These are phyloP conservation scores for Sugiyamaella paludigena DNA, from an alignment of 1,139 yeast genomes.

Conservation along the genomic window DNA sequence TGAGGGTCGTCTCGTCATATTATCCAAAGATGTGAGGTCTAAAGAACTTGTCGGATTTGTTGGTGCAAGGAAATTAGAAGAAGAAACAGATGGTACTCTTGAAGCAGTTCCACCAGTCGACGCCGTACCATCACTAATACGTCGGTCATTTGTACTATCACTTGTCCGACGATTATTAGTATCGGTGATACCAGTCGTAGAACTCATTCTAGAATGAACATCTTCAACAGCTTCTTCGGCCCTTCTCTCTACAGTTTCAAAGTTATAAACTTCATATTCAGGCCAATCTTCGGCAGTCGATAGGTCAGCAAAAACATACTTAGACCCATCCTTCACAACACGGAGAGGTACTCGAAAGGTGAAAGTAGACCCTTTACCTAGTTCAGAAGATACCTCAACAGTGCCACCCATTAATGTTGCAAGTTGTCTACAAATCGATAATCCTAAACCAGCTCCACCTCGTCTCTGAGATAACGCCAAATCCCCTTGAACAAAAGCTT, in stretches of 20 bases:
- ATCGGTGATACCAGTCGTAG: slow-evolving; percentile 1
- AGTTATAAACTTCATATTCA: slow-evolving; percentile 20
- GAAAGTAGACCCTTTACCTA: slow-evolving; percentile 81
- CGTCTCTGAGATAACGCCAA: slow-evolving; percentile 81
- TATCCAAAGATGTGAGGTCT: too few species aligned
- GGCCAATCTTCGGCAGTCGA: slow-evolving; percentile 21
- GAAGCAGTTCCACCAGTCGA: background rate
- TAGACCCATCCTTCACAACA: slow-evolving; percentile 20
- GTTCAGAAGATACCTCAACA: slow-evolving; percentile 56
- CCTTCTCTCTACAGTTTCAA: slow-evolving; percentile 12
- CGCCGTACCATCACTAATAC: background rate
- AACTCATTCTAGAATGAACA: slow-evolving; percentile 12
- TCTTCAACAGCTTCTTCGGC: slow-evolving; percentile 19
- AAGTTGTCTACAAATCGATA: slow-evolving; percentile 84
- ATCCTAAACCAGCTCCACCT: slow-evolving; percentile 92
- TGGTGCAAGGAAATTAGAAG: too few species aligned
- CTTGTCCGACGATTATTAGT: background rate
- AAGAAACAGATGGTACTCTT: background rate
- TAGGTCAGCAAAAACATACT: slow-evolving; percentile 21
- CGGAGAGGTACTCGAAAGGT: slow-evolving; percentile 75
- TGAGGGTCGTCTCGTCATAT: slow-evolving; percentile 21
- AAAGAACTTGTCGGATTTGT: too few species aligned
- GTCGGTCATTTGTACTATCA: background rate
- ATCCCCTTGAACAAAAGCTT: slow-evolving; percentile 93
- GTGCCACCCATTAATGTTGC: slow-evolving; percentile 87